These are phyloP conservation scores for Calonectria pseudoreteaudii DNA, from an alignment of 2,329 filamentous ascomycete genomes.

Conservation along the genomic window DNA sequence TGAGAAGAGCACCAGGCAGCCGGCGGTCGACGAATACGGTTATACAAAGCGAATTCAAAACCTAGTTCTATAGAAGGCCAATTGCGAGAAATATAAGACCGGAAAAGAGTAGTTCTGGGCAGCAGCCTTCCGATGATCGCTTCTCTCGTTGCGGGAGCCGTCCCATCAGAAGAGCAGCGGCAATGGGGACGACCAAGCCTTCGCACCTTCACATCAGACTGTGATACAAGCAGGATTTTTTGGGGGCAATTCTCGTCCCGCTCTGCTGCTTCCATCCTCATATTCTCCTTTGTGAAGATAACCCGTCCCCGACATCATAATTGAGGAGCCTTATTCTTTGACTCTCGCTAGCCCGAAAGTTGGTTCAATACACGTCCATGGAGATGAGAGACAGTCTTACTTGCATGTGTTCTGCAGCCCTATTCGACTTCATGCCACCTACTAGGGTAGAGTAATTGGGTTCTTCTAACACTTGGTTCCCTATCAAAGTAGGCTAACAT, in stretches of 20 bases:
- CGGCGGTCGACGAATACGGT: neutral
- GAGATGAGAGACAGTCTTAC: neutral
- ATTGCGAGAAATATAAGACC: neutral
- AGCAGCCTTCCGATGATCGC: neutral
- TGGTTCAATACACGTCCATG: neutral
- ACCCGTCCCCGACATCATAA: neutral
- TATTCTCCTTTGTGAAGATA: no score
- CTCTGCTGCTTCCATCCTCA: neutral
- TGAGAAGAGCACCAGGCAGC: neutral
- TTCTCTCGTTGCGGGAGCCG: neutral
- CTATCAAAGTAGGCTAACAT: neutral
- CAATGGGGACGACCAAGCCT: neutral
- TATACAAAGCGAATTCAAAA: neutral
- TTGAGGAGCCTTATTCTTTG: neutral
- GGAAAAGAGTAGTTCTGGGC: no score
- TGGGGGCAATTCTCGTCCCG: no score
- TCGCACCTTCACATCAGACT: neutral
- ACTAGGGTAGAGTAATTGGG: neutral
- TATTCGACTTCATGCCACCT: neutral
- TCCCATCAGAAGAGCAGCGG: neutral
- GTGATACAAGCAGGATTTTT: neutral
- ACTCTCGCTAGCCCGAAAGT: neutral
- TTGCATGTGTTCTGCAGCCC: conserved; percentile 1
- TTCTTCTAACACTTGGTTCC: neutral
- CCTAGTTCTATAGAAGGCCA: neutral